Evolutionary conservation across 192 early-diverging fungal species (phyloP).

Genomic region (Mortierella alpina): DNA sequence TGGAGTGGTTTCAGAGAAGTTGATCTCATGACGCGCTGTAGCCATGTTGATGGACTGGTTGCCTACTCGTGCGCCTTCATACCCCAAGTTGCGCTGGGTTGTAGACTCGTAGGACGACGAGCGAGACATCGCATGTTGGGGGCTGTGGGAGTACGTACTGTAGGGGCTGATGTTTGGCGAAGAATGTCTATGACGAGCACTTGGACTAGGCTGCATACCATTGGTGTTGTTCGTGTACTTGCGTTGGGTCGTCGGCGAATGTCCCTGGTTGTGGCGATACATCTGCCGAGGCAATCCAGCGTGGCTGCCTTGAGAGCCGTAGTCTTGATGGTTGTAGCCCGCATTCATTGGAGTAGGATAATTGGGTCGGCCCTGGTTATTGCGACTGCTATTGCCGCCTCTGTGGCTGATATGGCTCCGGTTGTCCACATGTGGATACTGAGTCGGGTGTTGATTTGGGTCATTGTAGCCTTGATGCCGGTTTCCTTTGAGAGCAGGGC

Average conservation of each 20-base stretch:
- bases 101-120: background rate
- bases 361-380: background rate
- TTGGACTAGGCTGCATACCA: background rate
- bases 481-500: background rate
- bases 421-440: background rate
- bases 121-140: background rate
- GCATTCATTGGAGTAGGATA: background rate
- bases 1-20: no score
- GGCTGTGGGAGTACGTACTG: background rate
- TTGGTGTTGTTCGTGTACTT: constrained; percentile 6
- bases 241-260: no score
- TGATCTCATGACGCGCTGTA: no score
- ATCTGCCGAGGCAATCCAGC: no score
- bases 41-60: no score
- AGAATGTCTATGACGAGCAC: background rate
- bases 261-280: no score
- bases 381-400: constrained; percentile 3
- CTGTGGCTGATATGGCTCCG: no score
- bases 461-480: background rate
- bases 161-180: background rate
- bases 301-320: no score
- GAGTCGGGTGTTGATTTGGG: background rate
- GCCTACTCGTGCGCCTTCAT: background rate
- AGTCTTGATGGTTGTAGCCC: no score
- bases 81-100: background rate